These are phyloP conservation scores for Tricholoma matsutake DNA, from an alignment of 768 basidiomycete species.

Conservation along the genomic window DNA sequence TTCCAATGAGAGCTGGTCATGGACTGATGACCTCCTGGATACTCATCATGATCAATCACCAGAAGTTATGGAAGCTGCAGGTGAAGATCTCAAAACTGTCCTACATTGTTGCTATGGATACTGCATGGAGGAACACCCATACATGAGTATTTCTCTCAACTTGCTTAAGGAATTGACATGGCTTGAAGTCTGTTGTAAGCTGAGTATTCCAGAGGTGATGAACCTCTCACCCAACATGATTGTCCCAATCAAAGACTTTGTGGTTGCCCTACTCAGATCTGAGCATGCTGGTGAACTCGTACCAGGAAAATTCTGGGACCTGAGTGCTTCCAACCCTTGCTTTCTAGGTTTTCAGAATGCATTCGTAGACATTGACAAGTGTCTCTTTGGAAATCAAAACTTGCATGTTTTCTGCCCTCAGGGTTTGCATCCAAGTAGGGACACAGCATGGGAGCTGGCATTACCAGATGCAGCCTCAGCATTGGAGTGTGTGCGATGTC, in stretches of 20 bases:
- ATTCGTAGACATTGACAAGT: not conserved
- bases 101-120: not conserved
- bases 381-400: not conserved
- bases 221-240: not conserved
- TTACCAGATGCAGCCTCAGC: slow-evolving; percentile 1
- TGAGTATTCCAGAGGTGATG: not conserved
- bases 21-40: slow-evolving; percentile 3
- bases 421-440: not conserved
- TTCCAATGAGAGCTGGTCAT: not conserved
- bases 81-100: not conserved
- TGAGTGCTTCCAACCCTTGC: not conserved
- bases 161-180: not conserved
- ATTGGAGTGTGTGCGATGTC: slow-evolving; percentile 1
- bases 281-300: not conserved
- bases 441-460: slow-evolving; percentile 1
- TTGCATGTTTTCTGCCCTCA: not conserved
- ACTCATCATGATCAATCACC: not conserved
- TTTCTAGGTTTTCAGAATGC: not conserved
- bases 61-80: not conserved
- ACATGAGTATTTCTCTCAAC: not conserved
- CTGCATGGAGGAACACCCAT: not conserved
- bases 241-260: not conserved
- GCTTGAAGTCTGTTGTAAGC: not conserved
- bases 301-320: slow-evolving; percentile 2
- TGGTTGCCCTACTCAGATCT: not conserved